These are phyloP conservation scores for Teunomyces tritomae DNA, from an alignment of 805 yeast species.

Conservation along the genomic window DNA sequence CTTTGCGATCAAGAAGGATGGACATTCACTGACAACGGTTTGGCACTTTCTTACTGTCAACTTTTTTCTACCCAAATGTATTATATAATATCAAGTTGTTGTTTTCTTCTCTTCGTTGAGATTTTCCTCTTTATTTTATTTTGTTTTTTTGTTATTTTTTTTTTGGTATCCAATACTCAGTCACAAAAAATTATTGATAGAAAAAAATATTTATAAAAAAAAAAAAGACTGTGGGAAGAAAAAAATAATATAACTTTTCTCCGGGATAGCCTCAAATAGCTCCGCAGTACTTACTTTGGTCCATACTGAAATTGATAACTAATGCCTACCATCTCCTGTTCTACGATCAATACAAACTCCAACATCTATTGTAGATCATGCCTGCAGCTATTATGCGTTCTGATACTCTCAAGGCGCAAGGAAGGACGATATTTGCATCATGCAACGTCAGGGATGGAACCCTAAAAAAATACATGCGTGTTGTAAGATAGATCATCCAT, in stretches of 20 bases:
- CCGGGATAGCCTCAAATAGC: neutral
- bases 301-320: neutral
- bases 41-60: neutral
- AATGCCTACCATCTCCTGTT: neutral
- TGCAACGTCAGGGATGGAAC: slow-evolving; percentile 2
- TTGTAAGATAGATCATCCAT: neutral
- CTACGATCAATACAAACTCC: neutral
- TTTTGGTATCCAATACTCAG: slow-evolving; percentile 1
- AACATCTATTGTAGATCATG: neutral
- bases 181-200: neutral
- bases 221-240: neutral
- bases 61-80: neutral
- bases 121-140: slow-evolving; percentile 2
- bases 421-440: slow-evolving; percentile 2
- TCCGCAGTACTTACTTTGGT: neutral
- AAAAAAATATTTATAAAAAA: neutral
- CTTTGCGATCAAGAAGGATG: neutral
- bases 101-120: slow-evolving; percentile 4
- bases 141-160: slow-evolving; percentile 1
- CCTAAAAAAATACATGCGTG: neutral
- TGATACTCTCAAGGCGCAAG: neutral
- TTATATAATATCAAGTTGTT: slow-evolving; percentile 2
- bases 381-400: slow-evolving; percentile 1
- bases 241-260: neutral
- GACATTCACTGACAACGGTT: slow-evolving; percentile 1